These are phyloP conservation scores for Microstroma glucosiphilum DNA, from an alignment of 1,284 basidiomycete species.

Conservation along the genomic window DNA sequence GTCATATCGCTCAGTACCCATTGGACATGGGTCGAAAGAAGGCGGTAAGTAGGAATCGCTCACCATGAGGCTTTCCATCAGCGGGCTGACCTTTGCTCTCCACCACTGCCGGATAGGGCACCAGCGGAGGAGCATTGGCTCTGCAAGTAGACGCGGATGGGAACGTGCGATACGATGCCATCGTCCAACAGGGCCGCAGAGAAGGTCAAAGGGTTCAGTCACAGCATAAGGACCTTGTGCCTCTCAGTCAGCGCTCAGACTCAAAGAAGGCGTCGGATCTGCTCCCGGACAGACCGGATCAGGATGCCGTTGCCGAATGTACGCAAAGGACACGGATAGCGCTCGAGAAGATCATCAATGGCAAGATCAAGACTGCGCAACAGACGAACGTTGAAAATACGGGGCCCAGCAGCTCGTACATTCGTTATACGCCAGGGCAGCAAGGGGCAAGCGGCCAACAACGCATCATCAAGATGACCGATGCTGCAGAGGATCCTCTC, in stretches of 20 bases:
- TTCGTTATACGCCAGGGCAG: constrained; percentile 91
- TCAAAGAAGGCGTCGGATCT: constrained; percentile 68
- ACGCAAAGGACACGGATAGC: constrained; percentile 84
- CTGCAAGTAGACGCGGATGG: constrained; percentile 94
- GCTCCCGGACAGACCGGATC: constrained; percentile 72
- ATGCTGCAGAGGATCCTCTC: constrained; percentile 79
- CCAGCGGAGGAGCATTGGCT: constrained; percentile 84
- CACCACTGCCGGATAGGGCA: not conserved
- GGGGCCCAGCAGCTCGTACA: constrained; percentile 58
- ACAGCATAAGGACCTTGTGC: constrained; percentile 94
- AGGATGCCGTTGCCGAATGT: constrained; percentile 78
- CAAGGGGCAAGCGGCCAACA: constrained; percentile 60
- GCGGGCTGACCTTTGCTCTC: no score
- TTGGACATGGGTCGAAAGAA: constrained; percentile 87
- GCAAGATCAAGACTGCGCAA: constrained; percentile 94
- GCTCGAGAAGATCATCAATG: constrained; percentile 84
- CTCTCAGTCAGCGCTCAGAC: constrained; percentile 76
- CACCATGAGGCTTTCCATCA: not conserved
- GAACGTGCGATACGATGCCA: constrained; percentile 92
- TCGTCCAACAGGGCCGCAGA: constrained; percentile 87
- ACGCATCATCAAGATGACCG: constrained; percentile 95
- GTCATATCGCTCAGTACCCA: constrained; percentile 94
- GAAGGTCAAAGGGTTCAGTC: constrained; percentile 80
- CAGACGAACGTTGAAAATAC: constrained; percentile 55
- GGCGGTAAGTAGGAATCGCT: constrained; percentile 44